Evolutionary conservation across 139 green algal genomes (phyloP), one percentile per base, ranked within the genome.

Genomic region (Astrephomene gubernaculifera): DNA sequence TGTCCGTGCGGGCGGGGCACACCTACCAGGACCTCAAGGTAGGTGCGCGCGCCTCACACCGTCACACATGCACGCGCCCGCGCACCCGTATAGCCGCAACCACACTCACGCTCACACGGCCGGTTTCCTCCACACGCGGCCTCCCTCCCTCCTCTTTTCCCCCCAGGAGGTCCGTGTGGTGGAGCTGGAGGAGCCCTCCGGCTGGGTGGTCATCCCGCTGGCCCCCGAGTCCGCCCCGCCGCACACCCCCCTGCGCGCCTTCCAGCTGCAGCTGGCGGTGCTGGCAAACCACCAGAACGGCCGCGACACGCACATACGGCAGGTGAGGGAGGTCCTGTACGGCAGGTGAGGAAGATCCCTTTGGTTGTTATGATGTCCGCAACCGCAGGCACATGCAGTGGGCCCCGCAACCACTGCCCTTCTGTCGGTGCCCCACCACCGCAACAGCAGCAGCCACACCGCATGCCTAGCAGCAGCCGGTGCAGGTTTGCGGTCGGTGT

Each of bases 261-360:
- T 91, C 72, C 90, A 91, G 65, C 14, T 94, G 41, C 93, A 96
- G 88, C 75, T 95, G 31, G 92, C 91, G 3, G 83, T 99, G 0
- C 79, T 98, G 8, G 87, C 92, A 65, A 99, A 99, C 93, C 97
- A 99, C 82, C 97, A 99, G 78, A 99, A 98, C 81, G 97, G 97
- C 0, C 84, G 97, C 1, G 97, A 99, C 89, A 99, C 97, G 0
- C 97, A 99, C 87, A 89, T 99, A 0, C 87, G 97, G 17, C 93
- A 97, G 84, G 88, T 86, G 5, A 80, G 45, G 45, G n/a, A n/a
- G n/a, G n/a, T n/a, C n/a, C n/a, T n/a, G n/a, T n/a, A n/a, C 12
- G 49, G 49, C 12, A 17, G 49, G 49, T 57, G 12, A 17, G 17
- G 17, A 57, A 12, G 49, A 12, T 17, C 17, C 49, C 12, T 25